phyloP scores from a whole-genome alignment of 2,329 filamentous ascomycete species.

The Scytalidium sp. region DNA sequence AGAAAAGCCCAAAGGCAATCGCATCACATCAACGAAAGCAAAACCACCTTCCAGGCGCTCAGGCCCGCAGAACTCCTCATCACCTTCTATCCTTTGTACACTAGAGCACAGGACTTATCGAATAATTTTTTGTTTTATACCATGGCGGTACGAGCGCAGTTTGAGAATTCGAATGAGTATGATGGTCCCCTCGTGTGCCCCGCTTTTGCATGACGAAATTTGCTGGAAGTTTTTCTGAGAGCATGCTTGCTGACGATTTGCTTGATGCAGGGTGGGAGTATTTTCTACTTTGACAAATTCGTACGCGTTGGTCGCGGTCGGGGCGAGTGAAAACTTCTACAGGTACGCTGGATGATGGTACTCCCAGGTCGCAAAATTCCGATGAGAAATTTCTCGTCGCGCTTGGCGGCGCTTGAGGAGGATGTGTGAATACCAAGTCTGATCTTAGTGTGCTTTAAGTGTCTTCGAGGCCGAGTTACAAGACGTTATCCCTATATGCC shows the following conservation, averaged over 20 bases:
- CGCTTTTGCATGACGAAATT: constrained; percentile 2
- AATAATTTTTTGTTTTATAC: constrained; percentile 19
- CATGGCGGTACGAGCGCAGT: constrained; percentile 71
- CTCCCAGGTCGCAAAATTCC: not conserved
- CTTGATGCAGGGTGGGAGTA: constrained; percentile 74
- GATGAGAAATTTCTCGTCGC: not conserved
- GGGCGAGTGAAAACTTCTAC: constrained; percentile 99
- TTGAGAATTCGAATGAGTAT: constrained; percentile 90
- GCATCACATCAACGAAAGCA: not conserved
- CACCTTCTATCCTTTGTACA: not conserved
- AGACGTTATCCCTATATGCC: constrained; percentile 95
- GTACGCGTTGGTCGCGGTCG: constrained; percentile 90
- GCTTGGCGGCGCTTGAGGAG: not conserved
- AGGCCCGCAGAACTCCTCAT: not conserved
- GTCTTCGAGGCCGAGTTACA: constrained; percentile 97
- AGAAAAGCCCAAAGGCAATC: constrained; percentile 3
- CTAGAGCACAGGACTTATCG: constrained; percentile 2
- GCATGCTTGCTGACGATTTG: not conserved
- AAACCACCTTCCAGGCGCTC: not conserved
- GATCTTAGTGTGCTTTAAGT: constrained; percentile 42
- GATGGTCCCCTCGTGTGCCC: constrained; percentile 29
- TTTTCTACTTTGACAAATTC: constrained; percentile 97
- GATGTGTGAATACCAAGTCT: not conserved
- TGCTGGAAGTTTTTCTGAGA: not conserved
- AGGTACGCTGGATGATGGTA: constrained; percentile 46